Percentiles rank a stretch among this genome's conserved stretches.
phyloP scores from a whole-genome alignment of 306 rosid genomes.

The Castanopsis chinensis region DNA sequence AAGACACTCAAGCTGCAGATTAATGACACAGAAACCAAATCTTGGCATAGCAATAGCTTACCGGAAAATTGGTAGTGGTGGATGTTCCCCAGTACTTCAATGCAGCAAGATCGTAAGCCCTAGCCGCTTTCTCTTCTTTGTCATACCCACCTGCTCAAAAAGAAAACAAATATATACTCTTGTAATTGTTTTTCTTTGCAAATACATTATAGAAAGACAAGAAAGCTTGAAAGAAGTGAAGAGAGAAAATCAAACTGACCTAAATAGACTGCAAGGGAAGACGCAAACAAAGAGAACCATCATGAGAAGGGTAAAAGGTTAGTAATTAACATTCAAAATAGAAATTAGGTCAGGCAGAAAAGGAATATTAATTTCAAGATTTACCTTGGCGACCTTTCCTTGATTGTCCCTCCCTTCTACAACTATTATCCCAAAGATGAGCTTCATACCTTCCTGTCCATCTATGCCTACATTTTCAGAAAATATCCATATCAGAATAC shows the following conservation, averaged over 20 bases:
- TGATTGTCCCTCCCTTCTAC: constrained; percentile 99
- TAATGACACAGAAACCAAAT: neutral
- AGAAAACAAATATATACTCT: neutral
- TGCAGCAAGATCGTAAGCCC: constrained; percentile 98
- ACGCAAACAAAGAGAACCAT: constrained; percentile 22
- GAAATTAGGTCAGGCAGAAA: neutral
- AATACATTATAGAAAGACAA: neutral
- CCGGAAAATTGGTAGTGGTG: constrained; percentile 95
- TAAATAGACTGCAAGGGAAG: constrained; percentile 52
- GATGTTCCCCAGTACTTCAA: constrained; percentile 98
- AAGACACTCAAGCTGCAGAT: neutral
- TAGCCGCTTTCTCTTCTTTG: constrained; percentile 99
- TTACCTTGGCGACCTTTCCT: constrained; percentile 99
- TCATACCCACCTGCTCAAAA: constrained; percentile 81
- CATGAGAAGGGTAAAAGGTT: constrained; percentile 12
- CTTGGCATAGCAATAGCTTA: constrained; percentile 15
- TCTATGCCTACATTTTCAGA: constrained; percentile 59
- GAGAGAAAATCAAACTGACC: constrained; percentile 37
- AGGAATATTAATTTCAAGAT: neutral
- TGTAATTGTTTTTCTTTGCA: neutral
- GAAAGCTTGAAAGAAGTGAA: neutral
- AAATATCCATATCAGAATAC: neutral
- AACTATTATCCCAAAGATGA: constrained; percentile 98
- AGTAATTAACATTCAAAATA: constrained; percentile 11
- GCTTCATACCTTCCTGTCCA: constrained; percentile 99